phyloP scores from a whole-genome alignment of 257 asterid genomes.

The Linaria vulgaris region DNA sequence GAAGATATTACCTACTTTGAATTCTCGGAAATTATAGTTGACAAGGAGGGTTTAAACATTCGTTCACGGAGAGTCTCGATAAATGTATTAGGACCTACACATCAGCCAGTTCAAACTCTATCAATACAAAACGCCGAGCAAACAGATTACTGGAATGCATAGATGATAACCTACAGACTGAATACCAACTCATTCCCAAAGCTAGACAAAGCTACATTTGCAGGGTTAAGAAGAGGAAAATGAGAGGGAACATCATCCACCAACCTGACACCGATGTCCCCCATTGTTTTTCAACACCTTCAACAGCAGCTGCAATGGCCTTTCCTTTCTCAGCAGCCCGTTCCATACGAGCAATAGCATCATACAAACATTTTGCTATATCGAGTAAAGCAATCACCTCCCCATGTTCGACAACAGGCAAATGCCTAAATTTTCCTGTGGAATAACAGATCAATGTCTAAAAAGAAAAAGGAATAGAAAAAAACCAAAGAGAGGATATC shows the following conservation, averaged over 20 bases:
- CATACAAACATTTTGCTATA: slow-evolving; percentile 92
- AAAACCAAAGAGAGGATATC: too few species aligned
- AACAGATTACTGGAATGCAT: slow-evolving; percentile 15
- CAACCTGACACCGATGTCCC: slow-evolving; percentile 82
- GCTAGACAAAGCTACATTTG: too few species aligned
- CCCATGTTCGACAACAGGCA: slow-evolving; percentile 95
- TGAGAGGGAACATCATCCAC: slow-evolving; percentile 28
- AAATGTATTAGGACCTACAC: slow-evolving; percentile 76
- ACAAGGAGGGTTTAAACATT: slow-evolving; percentile 85
- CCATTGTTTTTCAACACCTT: slow-evolving; percentile 99
- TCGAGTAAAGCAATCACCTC: slow-evolving; percentile 96
- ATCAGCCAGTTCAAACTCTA: slow-evolving; percentile 4
- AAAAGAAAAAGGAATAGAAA: slow-evolving; percentile 1
- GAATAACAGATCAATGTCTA: slow-evolving; percentile 13
- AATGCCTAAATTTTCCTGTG: slow-evolving; percentile 93
- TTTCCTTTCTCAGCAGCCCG: slow-evolving; percentile 99
- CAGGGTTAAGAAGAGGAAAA: slow-evolving; percentile 4
- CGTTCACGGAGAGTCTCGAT: slow-evolving; percentile 83
- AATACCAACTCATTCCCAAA: not conserved
- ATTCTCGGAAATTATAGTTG: slow-evolving; percentile 84
- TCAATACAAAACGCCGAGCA: slow-evolving; percentile 21
- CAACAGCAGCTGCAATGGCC: slow-evolving; percentile 97
- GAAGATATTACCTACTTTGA: slow-evolving; percentile 95
- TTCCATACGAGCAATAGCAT: slow-evolving; percentile 97
- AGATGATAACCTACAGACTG: slow-evolving; percentile 6